These are phyloP conservation scores for Mallotus japonicus DNA, from an alignment of 441 rosid species.

Conservation along the genomic window DNA sequence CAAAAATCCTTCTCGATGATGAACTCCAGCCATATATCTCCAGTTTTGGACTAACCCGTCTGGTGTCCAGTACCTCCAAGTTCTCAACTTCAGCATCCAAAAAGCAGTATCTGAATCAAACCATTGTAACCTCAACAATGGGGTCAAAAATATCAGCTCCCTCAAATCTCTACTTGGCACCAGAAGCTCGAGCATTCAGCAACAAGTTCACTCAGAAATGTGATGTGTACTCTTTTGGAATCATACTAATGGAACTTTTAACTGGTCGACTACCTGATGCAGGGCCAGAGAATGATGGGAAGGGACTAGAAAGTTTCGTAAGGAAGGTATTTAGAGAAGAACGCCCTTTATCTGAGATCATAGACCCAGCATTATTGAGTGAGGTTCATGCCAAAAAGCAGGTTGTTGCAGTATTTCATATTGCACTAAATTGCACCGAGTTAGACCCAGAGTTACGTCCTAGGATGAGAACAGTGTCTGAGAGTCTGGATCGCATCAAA, in stretches of 20 bases:
- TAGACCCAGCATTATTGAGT: conserved; percentile 55
- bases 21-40: conserved; percentile 73
- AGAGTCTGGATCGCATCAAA: conserved; percentile 66
- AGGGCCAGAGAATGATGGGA: conserved; percentile 52
- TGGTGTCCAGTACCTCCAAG: conserved; percentile 41
- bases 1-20: conserved; percentile 75
- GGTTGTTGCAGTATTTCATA: conserved; percentile 56
- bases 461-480: conserved; percentile 74
- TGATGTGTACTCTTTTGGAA: conserved; percentile 78
- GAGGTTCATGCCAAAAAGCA: conserved; percentile 69
- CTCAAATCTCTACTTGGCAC: conserved; percentile 57
- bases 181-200: conserved; percentile 60
- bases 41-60: conserved; percentile 65
- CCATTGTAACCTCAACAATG: conserved; percentile 33
- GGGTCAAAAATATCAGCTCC: conserved; percentile 52
- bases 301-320: conserved; percentile 57
- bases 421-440: conserved; percentile 81
- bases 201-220: conserved; percentile 71
- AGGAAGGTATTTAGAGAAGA: conserved; percentile 64
- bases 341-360: conserved; percentile 59
- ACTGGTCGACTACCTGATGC: conserved; percentile 61
- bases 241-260: conserved; percentile 69
- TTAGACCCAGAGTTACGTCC: conserved; percentile 85
- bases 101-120: conserved; percentile 43
- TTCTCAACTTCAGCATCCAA: conserved; percentile 40